Evolutionary conservation across 805 yeast species (phyloP).

Genomic region (Barnettozyma pratensis): DNA sequence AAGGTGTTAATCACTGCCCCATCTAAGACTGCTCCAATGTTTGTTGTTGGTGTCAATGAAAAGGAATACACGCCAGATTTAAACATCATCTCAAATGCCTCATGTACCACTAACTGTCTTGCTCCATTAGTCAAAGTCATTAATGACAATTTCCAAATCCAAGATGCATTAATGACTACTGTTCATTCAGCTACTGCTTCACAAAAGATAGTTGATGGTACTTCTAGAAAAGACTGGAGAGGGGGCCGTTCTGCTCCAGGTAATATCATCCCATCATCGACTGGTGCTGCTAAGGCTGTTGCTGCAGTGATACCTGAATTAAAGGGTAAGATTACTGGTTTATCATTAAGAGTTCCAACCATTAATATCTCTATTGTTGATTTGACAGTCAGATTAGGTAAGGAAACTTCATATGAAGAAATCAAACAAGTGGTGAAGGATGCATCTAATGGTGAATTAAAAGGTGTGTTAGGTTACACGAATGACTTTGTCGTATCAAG

Average conservation of each 20-base stretch:
- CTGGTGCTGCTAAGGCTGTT: slow-evolving; percentile 98
- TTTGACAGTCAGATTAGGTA: slow-evolving; percentile 78
- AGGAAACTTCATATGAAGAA: slow-evolving; percentile 74
- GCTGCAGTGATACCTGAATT: slow-evolving; percentile 91
- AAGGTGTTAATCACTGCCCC: slow-evolving; percentile 95
- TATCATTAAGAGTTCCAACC: slow-evolving; percentile 93
- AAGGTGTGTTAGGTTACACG: slow-evolving; percentile 86
- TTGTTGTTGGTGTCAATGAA: slow-evolving; percentile 87
- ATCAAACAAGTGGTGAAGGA: slow-evolving; percentile 71
- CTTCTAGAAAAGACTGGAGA: slow-evolving; percentile 97
- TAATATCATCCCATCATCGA: slow-evolving; percentile 91
- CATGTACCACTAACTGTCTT: slow-evolving; percentile 94
- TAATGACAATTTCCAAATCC: slow-evolving; percentile 80
- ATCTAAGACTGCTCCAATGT: slow-evolving; percentile 92
- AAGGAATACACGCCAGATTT: slow-evolving; percentile 71
- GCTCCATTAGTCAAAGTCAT: slow-evolving; percentile 92
- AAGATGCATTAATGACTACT: slow-evolving; percentile 93
- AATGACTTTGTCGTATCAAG: slow-evolving; percentile 89
- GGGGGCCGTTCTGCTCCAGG: slow-evolving; percentile 97
- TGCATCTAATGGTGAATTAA: slow-evolving; percentile 72
- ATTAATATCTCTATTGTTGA: slow-evolving; percentile 91
- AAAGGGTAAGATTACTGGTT: slow-evolving; percentile 91
- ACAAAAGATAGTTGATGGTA: slow-evolving; percentile 95
- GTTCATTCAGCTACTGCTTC: slow-evolving; percentile 95
- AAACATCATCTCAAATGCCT: slow-evolving; percentile 82